Base-by-base conservation (phyloP, 225 moss, liverwort and hornwort species). In the Thuidium tamariscinum region DNA sequence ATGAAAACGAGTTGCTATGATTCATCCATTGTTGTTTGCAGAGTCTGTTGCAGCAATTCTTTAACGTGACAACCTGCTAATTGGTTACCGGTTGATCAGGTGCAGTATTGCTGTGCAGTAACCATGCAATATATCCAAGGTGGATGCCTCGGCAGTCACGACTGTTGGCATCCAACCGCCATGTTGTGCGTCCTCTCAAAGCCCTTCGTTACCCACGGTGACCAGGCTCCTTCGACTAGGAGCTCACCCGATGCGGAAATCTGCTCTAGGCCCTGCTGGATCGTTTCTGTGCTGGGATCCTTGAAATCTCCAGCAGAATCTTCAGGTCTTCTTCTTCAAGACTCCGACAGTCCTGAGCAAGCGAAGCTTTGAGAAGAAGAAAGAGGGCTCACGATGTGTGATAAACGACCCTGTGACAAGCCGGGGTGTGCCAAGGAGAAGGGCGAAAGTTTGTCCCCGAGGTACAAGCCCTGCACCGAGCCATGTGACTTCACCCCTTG, bases 401-500 rank as follows among this genome's bases (percentile, higher is more conserved):
- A 91, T 65, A 90, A 18, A 87, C 84, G 90, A 20, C 93, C 93
- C 22, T 93, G 93, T 83, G 88, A 93, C 72, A 90, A 83, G 75
- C 2, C 71, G 10, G 83, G 41, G 39, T 93, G 93, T 72, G 89
- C 91, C 32, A 93, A 83, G 32, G 83, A 82, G 41, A 86, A 60
- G 76, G 81, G 88, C 56, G 91, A 93, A 69, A 93, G 91, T 79
- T 77, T 93, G 78, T 89, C 91, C 22, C 79, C 85, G 13, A 83
- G 57, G 75, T 89, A 84, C 81, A 91, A 85, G 82, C 83, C 82
- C 12, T 76, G 80, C 90, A 65, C 79, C 32, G 91, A 93, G 87
- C 89, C 93, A 32, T 93, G 93, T 69, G 90, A 93, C 70, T 93
- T 85, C 86, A 15, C 85, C 52, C 93, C 93, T 8, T 93, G 91